Conservation (phyloP, 768 basidiomycete genomes). For the Lanmaoa pseudosensibilis region DNA sequence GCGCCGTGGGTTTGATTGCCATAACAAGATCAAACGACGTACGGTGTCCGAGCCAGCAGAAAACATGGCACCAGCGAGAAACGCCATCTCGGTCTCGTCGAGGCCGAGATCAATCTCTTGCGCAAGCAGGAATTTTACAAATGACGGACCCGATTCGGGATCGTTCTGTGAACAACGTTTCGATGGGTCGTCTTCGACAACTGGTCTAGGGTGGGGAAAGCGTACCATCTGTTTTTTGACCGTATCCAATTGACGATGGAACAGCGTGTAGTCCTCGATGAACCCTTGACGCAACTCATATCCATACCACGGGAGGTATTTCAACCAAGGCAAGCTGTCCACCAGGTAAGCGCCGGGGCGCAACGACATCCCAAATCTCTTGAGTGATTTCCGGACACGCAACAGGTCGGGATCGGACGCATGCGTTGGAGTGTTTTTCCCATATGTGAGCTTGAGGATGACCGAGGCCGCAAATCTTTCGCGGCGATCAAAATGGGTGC, state of each 20-base stretch:
- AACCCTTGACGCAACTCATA: conserved; percentile 53
- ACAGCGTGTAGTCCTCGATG: conserved; percentile 46
- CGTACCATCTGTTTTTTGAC: conserved; percentile 45
- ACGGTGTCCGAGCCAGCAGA: conserved; percentile 57
- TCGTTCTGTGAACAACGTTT: conserved; percentile 1
- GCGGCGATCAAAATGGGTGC: neutral
- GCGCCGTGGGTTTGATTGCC: neutral
- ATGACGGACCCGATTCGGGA: conserved; percentile 38
- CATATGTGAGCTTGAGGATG: conserved; percentile 20
- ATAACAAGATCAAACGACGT: neutral
- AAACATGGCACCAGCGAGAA: conserved; percentile 58
- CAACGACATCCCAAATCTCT: conserved; percentile 23
- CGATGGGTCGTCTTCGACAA: neutral
- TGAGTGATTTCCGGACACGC: conserved; percentile 19
- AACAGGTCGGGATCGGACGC: conserved; percentile 19
- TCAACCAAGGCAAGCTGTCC: conserved; percentile 34
- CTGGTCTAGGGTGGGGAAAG: neutral
- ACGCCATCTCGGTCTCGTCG: conserved; percentile 52
- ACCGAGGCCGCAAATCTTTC: conserved; percentile 19
- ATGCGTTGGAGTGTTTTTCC: conserved; percentile 14
- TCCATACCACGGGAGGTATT: conserved; percentile 60
- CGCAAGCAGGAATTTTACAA: conserved; percentile 54
- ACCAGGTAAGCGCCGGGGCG: conserved; percentile 34
- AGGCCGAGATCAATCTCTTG: conserved; percentile 49
- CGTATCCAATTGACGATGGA: conserved; percentile 44